Evolutionary conservation across 768 basidiomycete species (phyloP).

Genomic region (Boletus speciosus): DNA sequence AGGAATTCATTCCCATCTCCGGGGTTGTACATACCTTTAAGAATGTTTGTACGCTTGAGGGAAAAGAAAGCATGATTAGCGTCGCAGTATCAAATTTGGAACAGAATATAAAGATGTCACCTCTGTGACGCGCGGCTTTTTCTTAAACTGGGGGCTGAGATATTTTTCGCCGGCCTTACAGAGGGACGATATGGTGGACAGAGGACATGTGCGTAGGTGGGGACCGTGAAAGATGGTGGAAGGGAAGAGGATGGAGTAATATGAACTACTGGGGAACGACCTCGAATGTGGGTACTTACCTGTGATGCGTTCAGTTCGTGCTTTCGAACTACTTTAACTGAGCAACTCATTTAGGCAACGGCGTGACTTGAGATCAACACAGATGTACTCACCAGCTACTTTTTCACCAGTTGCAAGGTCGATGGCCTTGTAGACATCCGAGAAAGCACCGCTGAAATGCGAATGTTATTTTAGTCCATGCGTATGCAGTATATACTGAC

Average conservation of each 20-base stretch:
- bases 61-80: constrained; percentile 20
- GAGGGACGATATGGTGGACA: constrained; percentile 26
- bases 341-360: constrained; percentile 12
- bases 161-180: constrained; percentile 87
- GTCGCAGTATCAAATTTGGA: constrained; percentile 12
- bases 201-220: constrained; percentile 11
- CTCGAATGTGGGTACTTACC: constrained; percentile 51
- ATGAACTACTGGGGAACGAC: constrained; percentile 25
- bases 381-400: constrained; percentile 64
- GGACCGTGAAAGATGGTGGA: constrained; percentile 23
- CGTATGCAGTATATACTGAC: constrained; percentile 45
- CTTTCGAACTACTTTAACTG: constrained; percentile 94
- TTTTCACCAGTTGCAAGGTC: constrained; percentile 71
- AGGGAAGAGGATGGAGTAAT: constrained; percentile 15
- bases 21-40: constrained; percentile 61
- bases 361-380: neutral
- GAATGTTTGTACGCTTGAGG: constrained; percentile 87
- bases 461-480: constrained; percentile 13
- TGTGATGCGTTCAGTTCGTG: constrained; percentile 87
- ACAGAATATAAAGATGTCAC: constrained; percentile 44
- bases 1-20: neutral
- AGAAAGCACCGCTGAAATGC: constrained; percentile 80
- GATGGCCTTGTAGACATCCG: constrained; percentile 94
- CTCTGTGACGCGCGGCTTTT: constrained; percentile 97
- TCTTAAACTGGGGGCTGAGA: constrained; percentile 91